Percentiles rank a stretch among this genome's conserved stretches.
phyloP scores from a whole-genome alignment of 2,329 filamentous ascomycete genomes.

The Colletotrichum liriopes region DNA sequence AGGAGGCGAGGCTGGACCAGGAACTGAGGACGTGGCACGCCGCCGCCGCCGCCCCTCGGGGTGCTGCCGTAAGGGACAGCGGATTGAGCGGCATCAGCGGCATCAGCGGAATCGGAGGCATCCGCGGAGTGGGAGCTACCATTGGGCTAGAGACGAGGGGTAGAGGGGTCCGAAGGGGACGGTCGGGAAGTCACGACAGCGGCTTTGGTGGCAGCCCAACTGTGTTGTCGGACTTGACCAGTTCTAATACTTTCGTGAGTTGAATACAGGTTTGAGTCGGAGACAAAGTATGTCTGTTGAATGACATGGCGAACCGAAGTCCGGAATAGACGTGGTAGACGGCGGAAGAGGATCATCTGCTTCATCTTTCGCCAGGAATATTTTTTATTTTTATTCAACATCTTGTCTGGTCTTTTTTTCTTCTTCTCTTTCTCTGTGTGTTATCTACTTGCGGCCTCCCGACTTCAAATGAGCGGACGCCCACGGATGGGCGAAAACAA shows the following conservation, averaged over 20 bases:
- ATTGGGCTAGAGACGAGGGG: constrained; percentile 4
- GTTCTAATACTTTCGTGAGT: constrained; percentile 31
- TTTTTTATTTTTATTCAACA: background rate
- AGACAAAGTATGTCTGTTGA: background rate
- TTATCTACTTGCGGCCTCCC: background rate
- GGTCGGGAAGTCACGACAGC: constrained; percentile 40
- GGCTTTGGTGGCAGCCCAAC: constrained; percentile 36
- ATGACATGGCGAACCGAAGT: background rate
- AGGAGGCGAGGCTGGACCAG: constrained; percentile 25
- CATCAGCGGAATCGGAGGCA: background rate
- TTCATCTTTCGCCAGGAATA: background rate
- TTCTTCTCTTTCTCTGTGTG: background rate
- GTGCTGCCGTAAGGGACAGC: background rate
- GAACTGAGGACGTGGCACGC: constrained; percentile 23
- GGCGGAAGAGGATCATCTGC: background rate
- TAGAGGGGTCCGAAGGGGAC: background rate
- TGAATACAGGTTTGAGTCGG: background rate
- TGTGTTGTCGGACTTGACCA: constrained; percentile 12
- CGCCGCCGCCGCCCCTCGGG: background rate
- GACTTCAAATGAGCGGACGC: background rate
- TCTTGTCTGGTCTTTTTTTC: background rate
- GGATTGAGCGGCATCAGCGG: too few species aligned
- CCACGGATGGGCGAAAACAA: background rate
- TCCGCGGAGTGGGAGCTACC: background rate
- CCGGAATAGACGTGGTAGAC: constrained; percentile 18